Conservation (phyloP, 768 basidiomycete genomes). For the Russula sp. region DNA sequence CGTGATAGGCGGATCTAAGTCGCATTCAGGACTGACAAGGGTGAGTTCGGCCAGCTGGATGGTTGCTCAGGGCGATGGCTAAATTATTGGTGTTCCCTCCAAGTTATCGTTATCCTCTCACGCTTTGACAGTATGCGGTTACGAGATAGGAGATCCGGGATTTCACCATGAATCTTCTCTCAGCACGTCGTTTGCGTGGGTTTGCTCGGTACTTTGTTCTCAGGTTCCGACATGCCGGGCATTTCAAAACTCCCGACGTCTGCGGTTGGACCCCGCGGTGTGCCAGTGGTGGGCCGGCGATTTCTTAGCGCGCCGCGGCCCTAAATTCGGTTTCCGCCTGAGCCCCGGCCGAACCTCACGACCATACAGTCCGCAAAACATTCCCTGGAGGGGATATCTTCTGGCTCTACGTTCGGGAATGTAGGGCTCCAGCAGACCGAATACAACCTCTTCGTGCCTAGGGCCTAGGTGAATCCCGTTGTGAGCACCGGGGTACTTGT, state of each 20-base stretch:
- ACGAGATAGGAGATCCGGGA: neutral
- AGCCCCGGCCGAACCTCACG: neutral
- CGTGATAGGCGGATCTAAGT: conserved; percentile 6
- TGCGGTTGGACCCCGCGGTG: neutral
- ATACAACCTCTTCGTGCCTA: conserved; percentile 19
- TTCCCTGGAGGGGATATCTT: neutral
- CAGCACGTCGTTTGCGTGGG: neutral
- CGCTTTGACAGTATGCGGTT: neutral
- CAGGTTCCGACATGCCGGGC: neutral
- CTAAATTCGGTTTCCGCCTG: neutral
- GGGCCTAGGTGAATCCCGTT: conserved; percentile 15
- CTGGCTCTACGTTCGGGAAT: conserved; percentile 7
- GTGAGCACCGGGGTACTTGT: conserved; percentile 7
- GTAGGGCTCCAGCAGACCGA: conserved; percentile 16
- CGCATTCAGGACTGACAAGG: conserved; percentile 4
- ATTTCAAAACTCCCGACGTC: neutral
- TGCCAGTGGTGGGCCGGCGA: conserved; percentile 7
- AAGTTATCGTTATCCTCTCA: too few relatives aligned
- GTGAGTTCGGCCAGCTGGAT: conserved; percentile 8
- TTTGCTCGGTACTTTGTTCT: neutral
- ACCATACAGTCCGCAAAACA: too few relatives aligned
- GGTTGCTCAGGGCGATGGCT: too few relatives aligned
- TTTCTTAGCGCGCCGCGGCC: conserved; percentile 1
- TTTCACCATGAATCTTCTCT: neutral
- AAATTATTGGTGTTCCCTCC: too few relatives aligned